Percentiles rank a stretch among this genome's conserved stretches.
phyloP scores from a whole-genome alignment of 2,329 filamentous ascomycete genomes.

The Aspergillus jensenii region DNA sequence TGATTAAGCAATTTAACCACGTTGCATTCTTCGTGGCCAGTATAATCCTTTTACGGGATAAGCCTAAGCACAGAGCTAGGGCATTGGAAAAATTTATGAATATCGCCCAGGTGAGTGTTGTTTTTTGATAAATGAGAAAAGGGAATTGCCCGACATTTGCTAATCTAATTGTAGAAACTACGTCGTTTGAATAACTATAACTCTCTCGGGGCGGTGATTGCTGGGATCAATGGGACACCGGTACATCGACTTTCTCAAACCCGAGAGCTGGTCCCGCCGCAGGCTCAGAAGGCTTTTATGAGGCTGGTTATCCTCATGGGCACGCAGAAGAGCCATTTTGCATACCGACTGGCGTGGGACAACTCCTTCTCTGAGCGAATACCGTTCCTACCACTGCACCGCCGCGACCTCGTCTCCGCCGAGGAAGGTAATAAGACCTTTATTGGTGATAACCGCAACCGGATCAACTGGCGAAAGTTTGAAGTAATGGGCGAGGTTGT shows the following conservation, averaged over 20 bases:
- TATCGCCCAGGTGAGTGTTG: constrained; percentile 60
- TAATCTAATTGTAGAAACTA: constrained; percentile 58
- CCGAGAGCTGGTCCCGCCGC: constrained; percentile 68
- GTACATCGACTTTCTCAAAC: constrained; percentile 83
- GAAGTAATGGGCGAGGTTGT: constrained; percentile 93
- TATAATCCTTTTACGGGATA: constrained; percentile 85
- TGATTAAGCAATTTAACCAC: constrained; percentile 92
- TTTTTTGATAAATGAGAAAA: not conserved
- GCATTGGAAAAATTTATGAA: constrained; percentile 96
- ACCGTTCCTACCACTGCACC: constrained; percentile 86
- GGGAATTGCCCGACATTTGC: not conserved
- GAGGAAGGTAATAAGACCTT: constrained; percentile 92
- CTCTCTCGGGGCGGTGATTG: constrained; percentile 86
- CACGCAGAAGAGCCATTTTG: constrained; percentile 86
- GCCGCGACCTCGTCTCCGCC: constrained; percentile 84
- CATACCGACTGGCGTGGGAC: constrained; percentile 96
- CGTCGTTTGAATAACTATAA: constrained; percentile 97
- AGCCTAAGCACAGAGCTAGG: constrained; percentile 88
- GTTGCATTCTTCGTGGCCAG: constrained; percentile 79
- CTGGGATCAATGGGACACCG: constrained; percentile 84
- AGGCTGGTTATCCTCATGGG: constrained; percentile 90
- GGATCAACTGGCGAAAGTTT: constrained; percentile 98
- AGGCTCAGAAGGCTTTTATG: constrained; percentile 80
- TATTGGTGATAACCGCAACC: constrained; percentile 67
- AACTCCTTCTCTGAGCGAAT: constrained; percentile 89